These are phyloP conservation scores for Heteromeles arbutifolia DNA, from an alignment of 306 rosid species.

Conservation along the genomic window DNA sequence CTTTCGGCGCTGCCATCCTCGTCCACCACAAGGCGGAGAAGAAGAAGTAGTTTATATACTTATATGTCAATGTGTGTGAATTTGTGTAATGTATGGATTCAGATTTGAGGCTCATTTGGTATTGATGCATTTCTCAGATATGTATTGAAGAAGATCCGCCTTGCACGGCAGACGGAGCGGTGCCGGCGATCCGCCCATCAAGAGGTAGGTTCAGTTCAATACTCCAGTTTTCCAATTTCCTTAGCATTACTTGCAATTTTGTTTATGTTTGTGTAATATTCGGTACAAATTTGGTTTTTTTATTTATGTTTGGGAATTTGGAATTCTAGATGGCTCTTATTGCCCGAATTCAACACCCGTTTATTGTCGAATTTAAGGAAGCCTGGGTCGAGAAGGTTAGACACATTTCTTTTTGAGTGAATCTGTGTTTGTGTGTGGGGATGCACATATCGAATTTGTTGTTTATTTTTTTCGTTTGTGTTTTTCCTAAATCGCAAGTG, in stretches of 20 bases:
- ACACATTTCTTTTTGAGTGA: conserved; percentile 7
- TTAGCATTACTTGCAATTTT: neutral
- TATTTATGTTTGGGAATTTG: conserved; percentile 5
- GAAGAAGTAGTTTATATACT: conserved; percentile 50
- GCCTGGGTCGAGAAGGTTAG: conserved; percentile 99
- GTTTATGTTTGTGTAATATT: neutral
- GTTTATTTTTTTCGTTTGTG: neutral
- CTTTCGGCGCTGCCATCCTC: conserved; percentile 98
- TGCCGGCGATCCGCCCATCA: conserved; percentile 99
- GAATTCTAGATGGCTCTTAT: conserved; percentile 85
- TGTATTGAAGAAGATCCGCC: conserved; percentile 98
- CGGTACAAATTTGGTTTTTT: conserved; percentile 6
- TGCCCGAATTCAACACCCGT: conserved; percentile 92
- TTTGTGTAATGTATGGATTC: conserved; percentile 9
- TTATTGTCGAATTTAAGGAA: conserved; percentile 89
- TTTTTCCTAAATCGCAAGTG: conserved; percentile 17
- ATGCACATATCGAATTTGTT: neutral
- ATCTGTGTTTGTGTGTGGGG: neutral
- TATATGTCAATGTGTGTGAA: neutral
- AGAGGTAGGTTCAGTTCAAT: conserved; percentile 49
- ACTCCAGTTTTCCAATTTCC: neutral
- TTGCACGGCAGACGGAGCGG: conserved; percentile 94
- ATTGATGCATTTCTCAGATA: conserved; percentile 46
- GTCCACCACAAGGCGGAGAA: conserved; percentile 86
- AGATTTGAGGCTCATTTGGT: neutral